These are phyloP conservation scores for Phytophthora quininea DNA, from an alignment of 352 stramenopile species.

Conservation along the genomic window DNA sequence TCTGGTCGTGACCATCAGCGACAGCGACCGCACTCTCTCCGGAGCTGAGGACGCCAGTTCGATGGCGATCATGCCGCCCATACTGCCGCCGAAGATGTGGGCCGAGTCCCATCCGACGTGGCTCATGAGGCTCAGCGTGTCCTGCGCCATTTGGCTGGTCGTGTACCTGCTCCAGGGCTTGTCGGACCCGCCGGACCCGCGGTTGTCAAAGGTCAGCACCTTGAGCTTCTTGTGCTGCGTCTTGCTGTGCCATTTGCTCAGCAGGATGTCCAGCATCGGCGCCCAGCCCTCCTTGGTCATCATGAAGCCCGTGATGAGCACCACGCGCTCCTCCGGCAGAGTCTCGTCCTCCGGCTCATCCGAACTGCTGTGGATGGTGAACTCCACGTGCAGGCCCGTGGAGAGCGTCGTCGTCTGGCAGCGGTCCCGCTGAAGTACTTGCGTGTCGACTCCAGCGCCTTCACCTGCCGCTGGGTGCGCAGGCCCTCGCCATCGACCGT, in stretches of 20 bases:
- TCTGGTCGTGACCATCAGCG: constrained; percentile 43
- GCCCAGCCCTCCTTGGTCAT: constrained; percentile 53
- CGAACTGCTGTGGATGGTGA: constrained; percentile 25
- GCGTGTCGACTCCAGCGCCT: constrained; percentile 36
- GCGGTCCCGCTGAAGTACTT: constrained; percentile 38
- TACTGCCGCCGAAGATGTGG: constrained; percentile 45
- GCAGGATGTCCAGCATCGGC: constrained; percentile 39
- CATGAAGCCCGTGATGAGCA: constrained; percentile 52
- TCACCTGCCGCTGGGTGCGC: constrained; percentile 35
- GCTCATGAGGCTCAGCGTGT: constrained; percentile 45
- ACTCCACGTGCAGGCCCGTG: constrained; percentile 42
- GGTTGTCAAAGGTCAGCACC: constrained; percentile 59
- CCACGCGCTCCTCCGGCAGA: constrained; percentile 39
- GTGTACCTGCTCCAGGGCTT: constrained; percentile 45
- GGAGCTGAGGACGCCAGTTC: constrained; percentile 37
- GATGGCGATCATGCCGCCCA: constrained; percentile 57
- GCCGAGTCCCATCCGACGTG: constrained; percentile 47
- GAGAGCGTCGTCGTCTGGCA: constrained; percentile 25
- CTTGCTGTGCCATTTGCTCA: constrained; percentile 38
- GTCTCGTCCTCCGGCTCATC: constrained; percentile 17
- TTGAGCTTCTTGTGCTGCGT: constrained; percentile 26
- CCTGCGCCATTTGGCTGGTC: constrained; percentile 55
- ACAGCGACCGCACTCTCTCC: constrained; percentile 39
- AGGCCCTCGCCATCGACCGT: constrained; percentile 29
- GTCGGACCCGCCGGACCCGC: constrained; percentile 47